These are phyloP conservation scores for Malassezia dermatis DNA, from an alignment of 1,284 basidiomycete species.

Conservation along the genomic window DNA sequence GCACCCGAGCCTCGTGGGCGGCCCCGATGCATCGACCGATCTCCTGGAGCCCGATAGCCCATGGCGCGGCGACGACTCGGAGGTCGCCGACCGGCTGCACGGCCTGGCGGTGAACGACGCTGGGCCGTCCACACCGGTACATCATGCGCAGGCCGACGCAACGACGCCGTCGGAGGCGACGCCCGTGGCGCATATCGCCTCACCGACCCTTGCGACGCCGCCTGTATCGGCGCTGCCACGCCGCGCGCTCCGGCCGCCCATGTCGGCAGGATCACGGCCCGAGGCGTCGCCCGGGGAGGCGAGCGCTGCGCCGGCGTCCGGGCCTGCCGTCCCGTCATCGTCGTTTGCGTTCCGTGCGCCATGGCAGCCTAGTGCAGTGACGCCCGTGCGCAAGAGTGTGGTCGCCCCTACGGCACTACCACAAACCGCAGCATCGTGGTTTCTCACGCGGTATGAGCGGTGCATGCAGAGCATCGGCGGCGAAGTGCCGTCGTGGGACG, in stretches of 20 bases:
- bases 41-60: neutral
- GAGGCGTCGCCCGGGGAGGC: neutral
- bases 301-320: neutral
- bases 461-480: neutral
- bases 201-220: neutral
- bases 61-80: neutral
- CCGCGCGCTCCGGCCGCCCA: neutral
- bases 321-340: neutral
- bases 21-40: slow-evolving; percentile 15
- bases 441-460: neutral
- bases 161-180: neutral
- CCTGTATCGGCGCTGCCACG: neutral
- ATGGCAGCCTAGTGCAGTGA: neutral
- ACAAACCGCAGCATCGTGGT: neutral
- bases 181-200: neutral
- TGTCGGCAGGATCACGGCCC: neutral
- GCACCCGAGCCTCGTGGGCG: slow-evolving; percentile 12
- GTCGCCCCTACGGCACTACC: neutral
- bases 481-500: neutral
- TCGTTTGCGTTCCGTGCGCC: neutral
- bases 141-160: neutral
- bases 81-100: neutral
- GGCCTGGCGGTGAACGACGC: neutral
- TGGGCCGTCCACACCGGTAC: neutral
- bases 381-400: neutral